These are phyloP conservation scores for Xerocomus amazonicus DNA, from an alignment of 1,284 basidiomycete genomes.

Conservation along the genomic window DNA sequence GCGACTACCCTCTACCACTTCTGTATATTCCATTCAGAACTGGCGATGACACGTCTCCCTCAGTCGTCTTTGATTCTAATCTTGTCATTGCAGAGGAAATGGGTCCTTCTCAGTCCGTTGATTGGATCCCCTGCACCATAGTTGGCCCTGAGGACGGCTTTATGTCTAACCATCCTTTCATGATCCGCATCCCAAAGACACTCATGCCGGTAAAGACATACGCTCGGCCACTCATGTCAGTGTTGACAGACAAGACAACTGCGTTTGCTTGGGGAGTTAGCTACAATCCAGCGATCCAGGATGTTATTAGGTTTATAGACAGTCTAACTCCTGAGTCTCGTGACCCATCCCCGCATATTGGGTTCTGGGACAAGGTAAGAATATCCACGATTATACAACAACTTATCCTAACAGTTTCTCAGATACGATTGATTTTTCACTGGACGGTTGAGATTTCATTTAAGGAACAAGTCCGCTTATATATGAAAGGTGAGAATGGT, in stretches of 20 bases:
- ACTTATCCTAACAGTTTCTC: constrained; percentile 9
- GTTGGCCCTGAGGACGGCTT: constrained; percentile 52
- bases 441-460: constrained; percentile 79
- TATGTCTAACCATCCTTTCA: constrained; percentile 53
- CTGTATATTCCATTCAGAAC: constrained; percentile 53
- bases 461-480: constrained; percentile 70
- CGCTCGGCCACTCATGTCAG: constrained; percentile 69
- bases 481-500: constrained; percentile 71
- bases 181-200: constrained; percentile 80
- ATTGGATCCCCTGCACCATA: constrained; percentile 70
- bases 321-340: constrained; percentile 76
- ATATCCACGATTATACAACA: background rate
- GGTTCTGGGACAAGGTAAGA: constrained; percentile 89
- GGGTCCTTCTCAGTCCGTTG: constrained; percentile 65
- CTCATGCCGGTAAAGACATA: constrained; percentile 96
- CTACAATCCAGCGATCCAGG: constrained; percentile 83
- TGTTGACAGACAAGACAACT: constrained; percentile 66
- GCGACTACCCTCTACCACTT: constrained; percentile 80
- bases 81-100: constrained; percentile 91
- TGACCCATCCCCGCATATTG: constrained; percentile 84
- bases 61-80: constrained; percentile 73
- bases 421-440: constrained; percentile 84
- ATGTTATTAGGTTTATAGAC: constrained; percentile 83
- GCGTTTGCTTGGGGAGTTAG: constrained; percentile 90
- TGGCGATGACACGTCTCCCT: constrained; percentile 34